Conservation (phyloP, 1,284 basidiomycete genomes). For the Melampsora larici-populina region DNA sequence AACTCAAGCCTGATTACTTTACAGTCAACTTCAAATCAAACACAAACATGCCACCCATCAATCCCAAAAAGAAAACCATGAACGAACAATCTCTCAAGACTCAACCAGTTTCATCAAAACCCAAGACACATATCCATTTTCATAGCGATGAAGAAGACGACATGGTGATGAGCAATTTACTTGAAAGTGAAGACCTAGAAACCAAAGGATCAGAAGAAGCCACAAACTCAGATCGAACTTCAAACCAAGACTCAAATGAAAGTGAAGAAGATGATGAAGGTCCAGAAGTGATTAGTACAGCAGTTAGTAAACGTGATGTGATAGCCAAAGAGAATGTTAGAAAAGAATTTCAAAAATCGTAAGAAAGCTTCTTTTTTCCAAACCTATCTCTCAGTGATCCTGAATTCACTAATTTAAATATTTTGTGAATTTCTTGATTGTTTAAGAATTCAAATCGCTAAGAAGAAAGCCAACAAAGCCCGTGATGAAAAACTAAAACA, state of each 20-base stretch:
- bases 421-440: background rate
- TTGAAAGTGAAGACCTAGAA: no score
- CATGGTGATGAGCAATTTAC: background rate
- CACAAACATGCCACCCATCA: background rate
- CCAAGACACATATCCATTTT: background rate
- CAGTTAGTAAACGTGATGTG: slow-evolving; percentile 25
- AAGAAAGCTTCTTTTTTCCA: background rate
- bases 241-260: background rate
- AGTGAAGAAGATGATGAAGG: slow-evolving; percentile 9
- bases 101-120: background rate
- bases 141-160: slow-evolving; percentile 60
- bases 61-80: background rate
- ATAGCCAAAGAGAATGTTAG: slow-evolving; percentile 14
- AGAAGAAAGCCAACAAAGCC: slow-evolving; percentile 20
- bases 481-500: slow-evolving; percentile 37
- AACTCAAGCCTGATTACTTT: no score
- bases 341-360: slow-evolving; percentile 28
- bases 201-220: background rate
- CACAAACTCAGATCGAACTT: background rate
- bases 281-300: slow-evolving; percentile 29
- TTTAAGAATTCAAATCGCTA: slow-evolving; percentile 9
- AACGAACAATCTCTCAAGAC: background rate
- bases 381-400: no score
- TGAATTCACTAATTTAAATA: background rate
- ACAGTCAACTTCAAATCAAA: background rate